These are phyloP conservation scores for Naegleria fowleri DNA, from an alignment of 208 protist genomes.

Conservation along the genomic window DNA sequence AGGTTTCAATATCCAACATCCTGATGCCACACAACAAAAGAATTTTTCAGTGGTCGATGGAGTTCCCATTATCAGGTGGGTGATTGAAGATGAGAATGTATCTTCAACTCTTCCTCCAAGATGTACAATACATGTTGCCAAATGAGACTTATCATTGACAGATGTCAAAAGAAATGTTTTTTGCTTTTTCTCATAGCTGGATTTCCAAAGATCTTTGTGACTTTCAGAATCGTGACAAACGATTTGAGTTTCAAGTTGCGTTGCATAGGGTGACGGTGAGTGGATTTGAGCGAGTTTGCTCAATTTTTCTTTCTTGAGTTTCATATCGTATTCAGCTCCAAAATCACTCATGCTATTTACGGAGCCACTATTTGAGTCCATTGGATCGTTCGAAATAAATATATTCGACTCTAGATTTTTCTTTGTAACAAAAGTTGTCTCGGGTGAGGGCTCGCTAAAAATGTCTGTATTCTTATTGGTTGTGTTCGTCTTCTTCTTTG, in stretches of 20 bases:
- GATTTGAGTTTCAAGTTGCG: not conserved
- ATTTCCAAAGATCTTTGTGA: not conserved
- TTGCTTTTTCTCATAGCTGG: not conserved
- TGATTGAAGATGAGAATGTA: not conserved
- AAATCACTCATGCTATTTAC: not conserved
- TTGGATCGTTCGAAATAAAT: not conserved
- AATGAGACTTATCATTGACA: not conserved
- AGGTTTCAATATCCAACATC: not conserved
- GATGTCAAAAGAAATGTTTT: not conserved
- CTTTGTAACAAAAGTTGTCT: not conserved
- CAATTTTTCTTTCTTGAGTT: not conserved
- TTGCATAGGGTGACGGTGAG: not conserved
- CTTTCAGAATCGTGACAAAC: not conserved
- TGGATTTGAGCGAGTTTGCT: not conserved
- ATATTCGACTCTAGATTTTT: not conserved
- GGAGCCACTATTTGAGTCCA: not conserved
- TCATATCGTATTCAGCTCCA: not conserved
- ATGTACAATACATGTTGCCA: not conserved
- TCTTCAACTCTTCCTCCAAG: not conserved
- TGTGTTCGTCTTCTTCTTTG: not conserved
- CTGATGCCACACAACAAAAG: not conserved
- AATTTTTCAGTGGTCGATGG: not conserved
- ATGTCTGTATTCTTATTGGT: not conserved
- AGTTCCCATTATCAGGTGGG: not conserved
- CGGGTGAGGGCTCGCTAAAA: not conserved